Evolutionary conservation across 306 rosid species (phyloP).

Genomic region (Castanea mollissima): DNA sequence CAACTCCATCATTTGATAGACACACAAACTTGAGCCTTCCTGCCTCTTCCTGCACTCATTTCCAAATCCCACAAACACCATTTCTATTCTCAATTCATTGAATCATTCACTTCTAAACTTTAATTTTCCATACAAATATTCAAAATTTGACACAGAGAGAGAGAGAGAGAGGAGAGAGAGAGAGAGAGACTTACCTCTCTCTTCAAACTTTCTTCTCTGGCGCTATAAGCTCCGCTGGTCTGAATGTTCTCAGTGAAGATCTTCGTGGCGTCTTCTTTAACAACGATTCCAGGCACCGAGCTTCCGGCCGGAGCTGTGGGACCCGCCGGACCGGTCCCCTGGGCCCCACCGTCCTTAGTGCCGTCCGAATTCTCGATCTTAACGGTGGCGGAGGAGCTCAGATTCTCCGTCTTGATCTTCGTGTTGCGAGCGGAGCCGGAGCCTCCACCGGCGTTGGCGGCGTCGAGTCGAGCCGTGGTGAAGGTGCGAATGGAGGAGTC

Average conservation of each 20-base stretch:
- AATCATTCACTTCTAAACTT: neutral
- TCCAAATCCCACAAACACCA: neutral
- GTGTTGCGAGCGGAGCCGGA: slow-evolving; percentile 50
- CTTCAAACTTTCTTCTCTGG: slow-evolving; percentile 84
- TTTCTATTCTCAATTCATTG: neutral
- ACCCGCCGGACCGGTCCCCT: slow-evolving; percentile 34
- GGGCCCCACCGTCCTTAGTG: slow-evolving; percentile 45
- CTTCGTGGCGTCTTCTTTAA: slow-evolving; percentile 78
- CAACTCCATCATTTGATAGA: slow-evolving; percentile 74
- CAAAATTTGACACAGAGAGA: neutral
- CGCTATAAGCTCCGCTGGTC: slow-evolving; percentile 93
- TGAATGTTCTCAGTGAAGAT: slow-evolving; percentile 88
- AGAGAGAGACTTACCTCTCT: slow-evolving; percentile 52
- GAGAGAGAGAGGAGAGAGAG: neutral
- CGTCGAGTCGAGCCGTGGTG: slow-evolving; percentile 76
- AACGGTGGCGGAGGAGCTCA: slow-evolving; percentile 28
- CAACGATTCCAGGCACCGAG: slow-evolving; percentile 60
- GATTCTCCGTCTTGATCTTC: slow-evolving; percentile 66
- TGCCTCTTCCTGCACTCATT: slow-evolving; percentile 70
- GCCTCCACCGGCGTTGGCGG: slow-evolving; percentile 17
- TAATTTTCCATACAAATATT: neutral
- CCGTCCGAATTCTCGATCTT: slow-evolving; percentile 68
- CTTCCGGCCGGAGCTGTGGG: slow-evolving; percentile 20
- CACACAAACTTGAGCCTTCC: slow-evolving; percentile 84
- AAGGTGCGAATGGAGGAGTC: slow-evolving; percentile 84